phyloP scores from a whole-genome alignment of 78 protist species.

The Anaeramoeba ignava region DNA sequence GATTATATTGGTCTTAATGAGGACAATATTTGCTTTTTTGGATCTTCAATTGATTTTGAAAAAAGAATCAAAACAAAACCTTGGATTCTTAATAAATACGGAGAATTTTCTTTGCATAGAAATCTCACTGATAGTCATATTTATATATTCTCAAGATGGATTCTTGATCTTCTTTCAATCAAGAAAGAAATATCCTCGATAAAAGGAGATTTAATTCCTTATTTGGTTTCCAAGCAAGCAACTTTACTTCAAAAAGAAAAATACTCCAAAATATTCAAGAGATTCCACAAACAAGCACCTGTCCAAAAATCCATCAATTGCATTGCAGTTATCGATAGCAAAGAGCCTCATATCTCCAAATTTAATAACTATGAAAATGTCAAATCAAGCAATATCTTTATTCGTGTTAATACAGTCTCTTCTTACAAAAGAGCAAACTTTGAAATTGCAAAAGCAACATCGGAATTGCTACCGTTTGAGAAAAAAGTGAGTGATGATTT shows the following conservation, averaged over 20 bases:
- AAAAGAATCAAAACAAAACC: too few relatives aligned
- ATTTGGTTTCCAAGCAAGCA: constrained; percentile 17
- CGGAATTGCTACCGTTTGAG: too few relatives aligned
- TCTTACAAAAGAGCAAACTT: too few relatives aligned
- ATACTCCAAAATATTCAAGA: too few relatives aligned
- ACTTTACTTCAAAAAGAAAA: too few relatives aligned
- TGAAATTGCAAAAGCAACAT: too few relatives aligned
- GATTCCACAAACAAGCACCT: too few relatives aligned
- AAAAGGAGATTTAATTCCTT: constrained; percentile 36
- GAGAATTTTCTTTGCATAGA: constrained; percentile 20
- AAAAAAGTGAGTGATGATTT: constrained; percentile 21
- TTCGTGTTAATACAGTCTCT: constrained; percentile 28
- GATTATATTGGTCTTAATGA: constrained; percentile 24
- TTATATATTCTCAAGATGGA: constrained; percentile 55
- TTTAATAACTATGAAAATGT: background rate
- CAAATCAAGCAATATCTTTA: constrained; percentile 21
- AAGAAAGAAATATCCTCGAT: background rate
- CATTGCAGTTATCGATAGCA: background rate
- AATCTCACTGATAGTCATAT: constrained; percentile 52
- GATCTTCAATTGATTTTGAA: too few relatives aligned
- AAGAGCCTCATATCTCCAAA: background rate
- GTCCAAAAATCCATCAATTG: too few relatives aligned
- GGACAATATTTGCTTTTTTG: too few relatives aligned
- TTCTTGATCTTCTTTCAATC: constrained; percentile 35
- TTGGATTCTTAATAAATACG: too few relatives aligned